phyloP scores from a whole-genome alignment of 2,329 filamentous ascomycete genomes.

The Thielaviopsis euricoi region DNA sequence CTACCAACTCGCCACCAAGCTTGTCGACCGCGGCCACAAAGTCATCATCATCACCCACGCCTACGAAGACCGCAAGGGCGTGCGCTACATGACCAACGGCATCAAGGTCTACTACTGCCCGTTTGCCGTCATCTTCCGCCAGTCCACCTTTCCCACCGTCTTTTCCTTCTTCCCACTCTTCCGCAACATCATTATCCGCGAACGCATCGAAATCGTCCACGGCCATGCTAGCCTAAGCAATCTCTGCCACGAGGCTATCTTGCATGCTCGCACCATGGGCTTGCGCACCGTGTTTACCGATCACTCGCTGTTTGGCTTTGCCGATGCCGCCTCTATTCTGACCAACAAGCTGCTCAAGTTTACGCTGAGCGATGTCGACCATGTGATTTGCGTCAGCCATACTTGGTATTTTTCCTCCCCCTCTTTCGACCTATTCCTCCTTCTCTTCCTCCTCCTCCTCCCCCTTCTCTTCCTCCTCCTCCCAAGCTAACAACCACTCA shows the following conservation, averaged over 20 bases:
- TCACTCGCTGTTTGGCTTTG: slow-evolving; percentile 93
- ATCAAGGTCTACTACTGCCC: slow-evolving; percentile 97
- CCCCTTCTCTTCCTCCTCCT: not conserved
- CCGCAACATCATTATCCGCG: slow-evolving; percentile 84
- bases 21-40: slow-evolving; percentile 94
- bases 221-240: slow-evolving; percentile 91
- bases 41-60: slow-evolving; percentile 96
- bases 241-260: slow-evolving; percentile 83
- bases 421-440: too few relatives aligned
- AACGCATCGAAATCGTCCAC: slow-evolving; percentile 92
- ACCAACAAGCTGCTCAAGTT: slow-evolving; percentile 98
- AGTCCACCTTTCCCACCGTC: slow-evolving; percentile 85
- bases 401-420: slow-evolving; percentile 59
- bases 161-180: slow-evolving; percentile 99
- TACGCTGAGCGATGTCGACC: slow-evolving; percentile 86
- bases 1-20: slow-evolving; percentile 89
- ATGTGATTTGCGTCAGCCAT: slow-evolving; percentile 96
- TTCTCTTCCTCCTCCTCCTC: not conserved
- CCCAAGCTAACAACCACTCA: not conserved
- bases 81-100: slow-evolving; percentile 92
- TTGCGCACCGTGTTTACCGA: slow-evolving; percentile 92
- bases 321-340: slow-evolving; percentile 85
- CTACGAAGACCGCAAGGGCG: slow-evolving; percentile 76
- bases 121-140: slow-evolving; percentile 88
- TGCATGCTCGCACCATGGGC: slow-evolving; percentile 93